phyloP scores from a whole-genome alignment of 345 rosid genomes.

The Eucalyptus cloeziana region DNA sequence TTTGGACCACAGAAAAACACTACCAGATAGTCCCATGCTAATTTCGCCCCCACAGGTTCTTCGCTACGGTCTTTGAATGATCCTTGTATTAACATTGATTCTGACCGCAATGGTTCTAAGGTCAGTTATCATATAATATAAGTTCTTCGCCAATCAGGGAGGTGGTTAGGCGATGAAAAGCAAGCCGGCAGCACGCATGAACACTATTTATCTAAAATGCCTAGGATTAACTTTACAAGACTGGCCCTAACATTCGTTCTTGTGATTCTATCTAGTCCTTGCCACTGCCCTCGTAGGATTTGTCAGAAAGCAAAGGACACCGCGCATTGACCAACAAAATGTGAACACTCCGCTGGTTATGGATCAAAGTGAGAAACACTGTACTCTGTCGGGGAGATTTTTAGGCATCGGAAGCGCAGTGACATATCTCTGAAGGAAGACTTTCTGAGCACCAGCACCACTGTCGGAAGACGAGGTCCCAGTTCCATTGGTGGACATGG shows the following conservation, averaged over 20 bases:
- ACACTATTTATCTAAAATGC: background rate
- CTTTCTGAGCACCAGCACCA: constrained; percentile 8
- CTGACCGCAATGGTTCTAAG: background rate
- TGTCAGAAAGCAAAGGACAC: background rate
- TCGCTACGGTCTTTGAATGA: background rate
- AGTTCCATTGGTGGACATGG: constrained; percentile 2
- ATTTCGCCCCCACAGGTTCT: background rate
- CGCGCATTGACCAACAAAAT: background rate
- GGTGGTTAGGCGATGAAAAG: background rate
- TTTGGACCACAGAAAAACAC: background rate
- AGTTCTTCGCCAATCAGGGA: background rate
- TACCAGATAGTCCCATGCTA: background rate
- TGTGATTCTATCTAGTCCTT: background rate
- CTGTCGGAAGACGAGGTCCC: constrained; percentile 11
- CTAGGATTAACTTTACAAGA: background rate
- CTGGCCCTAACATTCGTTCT: background rate
- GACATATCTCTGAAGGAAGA: constrained; percentile 53
- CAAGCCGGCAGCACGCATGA: background rate
- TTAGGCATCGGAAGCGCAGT: constrained; percentile 49
- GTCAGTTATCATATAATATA: background rate
- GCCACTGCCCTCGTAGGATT: background rate
- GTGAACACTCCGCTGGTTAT: background rate
- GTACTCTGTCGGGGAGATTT: constrained; percentile 56
- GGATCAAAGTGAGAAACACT: constrained; percentile 60
- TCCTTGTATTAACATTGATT: background rate